phyloP scores from a whole-genome alignment of 768 basidiomycete genomes.

The Pleurotus eryngii region DNA sequence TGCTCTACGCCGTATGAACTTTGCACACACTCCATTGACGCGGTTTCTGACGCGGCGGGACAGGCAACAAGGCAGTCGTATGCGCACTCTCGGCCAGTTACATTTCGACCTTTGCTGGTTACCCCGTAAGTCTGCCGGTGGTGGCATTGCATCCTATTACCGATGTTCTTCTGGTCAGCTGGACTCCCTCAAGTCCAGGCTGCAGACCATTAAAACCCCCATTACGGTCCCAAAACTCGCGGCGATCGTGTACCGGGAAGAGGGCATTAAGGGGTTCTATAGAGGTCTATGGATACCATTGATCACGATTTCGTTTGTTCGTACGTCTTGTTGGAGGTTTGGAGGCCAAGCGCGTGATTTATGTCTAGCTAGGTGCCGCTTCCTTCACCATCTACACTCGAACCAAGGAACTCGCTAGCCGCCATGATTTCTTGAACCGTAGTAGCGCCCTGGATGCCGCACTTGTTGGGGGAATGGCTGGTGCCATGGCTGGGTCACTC shows the following conservation, averaged over 20 bases:
- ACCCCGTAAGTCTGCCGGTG: conserved; percentile 53
- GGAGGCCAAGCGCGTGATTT: neutral
- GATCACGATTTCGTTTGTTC: conserved; percentile 93
- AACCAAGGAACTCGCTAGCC: conserved; percentile 72
- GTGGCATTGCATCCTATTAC: neutral
- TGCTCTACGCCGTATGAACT: conserved; percentile 57
- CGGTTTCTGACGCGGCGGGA: conserved; percentile 12
- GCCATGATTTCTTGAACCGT: conserved; percentile 54
- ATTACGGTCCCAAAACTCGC: conserved; percentile 74
- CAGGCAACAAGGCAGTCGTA: conserved; percentile 84
- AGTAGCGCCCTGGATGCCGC: conserved; percentile 67
- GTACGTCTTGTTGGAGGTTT: conserved; percentile 47
- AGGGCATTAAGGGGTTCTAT: conserved; percentile 88
- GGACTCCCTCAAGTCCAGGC: conserved; percentile 91
- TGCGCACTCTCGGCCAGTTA: conserved; percentile 91
- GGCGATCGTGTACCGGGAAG: conserved; percentile 72
- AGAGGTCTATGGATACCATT: conserved; percentile 90
- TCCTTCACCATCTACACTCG: conserved; percentile 89
- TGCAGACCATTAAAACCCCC: conserved; percentile 79
- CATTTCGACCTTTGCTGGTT: conserved; percentile 89
- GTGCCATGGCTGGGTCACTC: conserved; percentile 83
- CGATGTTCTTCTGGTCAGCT: conserved; percentile 41
- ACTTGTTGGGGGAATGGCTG: conserved; percentile 75
- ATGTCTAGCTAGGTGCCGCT: conserved; percentile 60
- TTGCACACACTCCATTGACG: conserved; percentile 5